phyloP scores from a whole-genome alignment of 352 stramenopile species.

The Pythium coloratum region DNA sequence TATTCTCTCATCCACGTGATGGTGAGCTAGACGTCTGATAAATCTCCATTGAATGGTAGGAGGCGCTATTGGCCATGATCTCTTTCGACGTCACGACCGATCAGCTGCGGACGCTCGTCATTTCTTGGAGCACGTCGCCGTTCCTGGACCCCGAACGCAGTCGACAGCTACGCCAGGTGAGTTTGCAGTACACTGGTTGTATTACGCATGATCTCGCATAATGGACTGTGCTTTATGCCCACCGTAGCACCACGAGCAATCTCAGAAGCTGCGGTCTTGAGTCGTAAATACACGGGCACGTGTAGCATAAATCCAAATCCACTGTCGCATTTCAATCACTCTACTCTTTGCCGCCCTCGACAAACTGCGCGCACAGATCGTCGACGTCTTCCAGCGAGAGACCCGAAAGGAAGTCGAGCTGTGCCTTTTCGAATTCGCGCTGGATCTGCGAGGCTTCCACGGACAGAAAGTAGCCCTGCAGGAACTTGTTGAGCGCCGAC shows the following conservation, averaged over 20 bases:
- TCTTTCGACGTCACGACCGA: conserved; percentile 71
- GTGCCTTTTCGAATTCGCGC: conserved; percentile 56
- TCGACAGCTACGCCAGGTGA: conserved; percentile 53
- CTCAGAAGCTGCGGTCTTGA: conserved; percentile 21
- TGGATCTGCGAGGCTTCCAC: conserved; percentile 60
- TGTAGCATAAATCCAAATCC: background rate
- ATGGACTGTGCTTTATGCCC: background rate
- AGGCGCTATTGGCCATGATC: conserved; percentile 60
- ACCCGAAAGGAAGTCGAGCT: conserved; percentile 54
- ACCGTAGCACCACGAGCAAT: conserved; percentile 43
- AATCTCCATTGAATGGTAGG: conserved; percentile 29
- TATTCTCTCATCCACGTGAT: background rate
- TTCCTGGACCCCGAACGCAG: conserved; percentile 63
- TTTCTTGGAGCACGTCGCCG: conserved; percentile 79
- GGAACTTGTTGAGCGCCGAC: conserved; percentile 62
- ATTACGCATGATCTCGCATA: no score
- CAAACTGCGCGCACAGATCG: conserved; percentile 72
- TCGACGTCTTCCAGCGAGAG: conserved; percentile 70
- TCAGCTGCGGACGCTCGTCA: conserved; percentile 72
- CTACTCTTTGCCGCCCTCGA: conserved; percentile 22
- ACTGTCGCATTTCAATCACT: conserved; percentile 19
- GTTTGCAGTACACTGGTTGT: background rate
- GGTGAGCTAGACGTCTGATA: background rate
- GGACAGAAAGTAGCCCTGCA: conserved; percentile 61
- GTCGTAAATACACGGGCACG: background rate